Conservation (phyloP, 2,329 filamentous ascomycete genomes). For the Apiospora rasikravindrae region DNA sequence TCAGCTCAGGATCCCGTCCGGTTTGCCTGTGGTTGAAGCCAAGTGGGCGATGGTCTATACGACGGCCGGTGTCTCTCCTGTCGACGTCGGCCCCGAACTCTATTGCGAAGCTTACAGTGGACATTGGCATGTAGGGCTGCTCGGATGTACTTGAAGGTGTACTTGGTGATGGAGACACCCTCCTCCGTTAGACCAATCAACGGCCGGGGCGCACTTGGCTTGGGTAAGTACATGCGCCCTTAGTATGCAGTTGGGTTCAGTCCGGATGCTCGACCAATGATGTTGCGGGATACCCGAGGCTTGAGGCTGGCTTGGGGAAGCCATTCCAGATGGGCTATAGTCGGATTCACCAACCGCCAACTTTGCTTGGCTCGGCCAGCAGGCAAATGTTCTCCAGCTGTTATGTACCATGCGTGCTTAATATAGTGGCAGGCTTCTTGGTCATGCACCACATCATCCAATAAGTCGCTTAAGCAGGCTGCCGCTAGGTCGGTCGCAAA, state of each 20-base stretch:
- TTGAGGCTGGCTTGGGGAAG: constrained; percentile 29
- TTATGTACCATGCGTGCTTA: constrained; percentile 1
- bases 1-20: not conserved
- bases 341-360: constrained; percentile 21
- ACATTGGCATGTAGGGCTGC: constrained; percentile 1
- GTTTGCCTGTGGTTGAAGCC: not conserved
- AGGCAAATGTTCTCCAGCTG: not conserved
- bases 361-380: not conserved
- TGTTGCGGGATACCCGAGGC: constrained; percentile 33
- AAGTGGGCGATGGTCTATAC: not conserved
- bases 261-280: constrained; percentile 29
- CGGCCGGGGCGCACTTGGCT: not conserved
- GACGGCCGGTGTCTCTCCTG: not conserved
- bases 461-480: constrained; percentile 18
- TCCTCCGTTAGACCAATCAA: constrained; percentile 1
- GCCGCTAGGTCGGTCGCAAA: constrained; percentile 8
- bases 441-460: constrained; percentile 9
- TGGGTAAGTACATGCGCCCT: constrained; percentile 18
- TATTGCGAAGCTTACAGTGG: constrained; percentile 1
- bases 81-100: constrained; percentile 13
- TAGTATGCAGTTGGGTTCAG: constrained; percentile 21
- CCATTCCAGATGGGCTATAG: constrained; percentile 25
- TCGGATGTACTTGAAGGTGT: not conserved
- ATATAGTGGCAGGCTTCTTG: not conserved
- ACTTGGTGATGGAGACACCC: not conserved